Evolutionary conservation across 176 grass and related monocot species (phyloP), one percentile per base, ranked within the genome.

Genomic region (Juncus inflexus): DNA sequence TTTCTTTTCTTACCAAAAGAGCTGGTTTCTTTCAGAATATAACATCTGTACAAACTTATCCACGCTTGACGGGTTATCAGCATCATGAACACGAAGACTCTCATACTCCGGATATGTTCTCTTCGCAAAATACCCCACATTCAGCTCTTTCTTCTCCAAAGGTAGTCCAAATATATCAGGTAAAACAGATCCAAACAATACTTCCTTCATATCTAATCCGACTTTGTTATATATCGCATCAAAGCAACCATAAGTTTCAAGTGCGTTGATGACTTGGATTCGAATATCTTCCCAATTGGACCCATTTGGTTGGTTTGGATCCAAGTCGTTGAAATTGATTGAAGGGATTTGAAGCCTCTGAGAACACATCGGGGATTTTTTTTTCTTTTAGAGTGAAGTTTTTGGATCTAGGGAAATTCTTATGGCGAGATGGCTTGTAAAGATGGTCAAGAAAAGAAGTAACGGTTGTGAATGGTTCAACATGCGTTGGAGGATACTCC

Each of bases 91-190:
- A 7, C 54, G 55, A 12, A 81, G 56, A 75, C 89, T 91, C 61
- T 91, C 89, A 35, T 37, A 79, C 41, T 13, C 53, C 57, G 76
- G 47, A 61, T 62, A 66, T 2, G 89, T 76, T n/a, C 45, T 1
- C 45, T 79, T 62, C 49, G 59, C 63, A 43, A 87, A 52, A 75
- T 87, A 87, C 11, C 84, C 84, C 0, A 4, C 15, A 61, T 57
- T 74, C 55, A 3, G 42, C 56, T 50, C 35, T 77, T 86, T 90
- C 54, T 16, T 43, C 58, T 74, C 79, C 0, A 76, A 40, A 2
- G 87, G 87, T 9, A 86, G 72, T 7, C 57, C 53, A 74, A 90
- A 90, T 11, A 86, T 37, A 41, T 83, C 87, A 5, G 76, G 72
- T 62, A 79, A 0, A 5, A 74, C 45, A 0, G 53, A 47, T 59